Evolutionary conservation across 345 rosid genomes (phyloP), one percentile per base, ranked within the genome.

Genomic region (Dipteronia dyeriana): DNA sequence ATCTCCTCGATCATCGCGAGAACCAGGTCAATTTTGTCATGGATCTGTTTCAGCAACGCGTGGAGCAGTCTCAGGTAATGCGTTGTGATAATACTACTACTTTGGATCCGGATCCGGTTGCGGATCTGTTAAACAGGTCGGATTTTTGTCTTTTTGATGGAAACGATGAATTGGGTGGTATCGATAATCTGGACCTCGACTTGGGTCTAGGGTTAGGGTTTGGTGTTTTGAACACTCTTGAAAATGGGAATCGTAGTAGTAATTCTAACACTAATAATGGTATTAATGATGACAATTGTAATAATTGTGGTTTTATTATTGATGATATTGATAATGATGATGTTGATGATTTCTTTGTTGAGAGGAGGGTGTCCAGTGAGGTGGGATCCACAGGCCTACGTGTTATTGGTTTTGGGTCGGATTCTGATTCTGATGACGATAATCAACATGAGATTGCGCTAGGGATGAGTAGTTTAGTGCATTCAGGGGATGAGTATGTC

Each of bases 1-100:
- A 91, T 82, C 85, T 86, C 19, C 68, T 80, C 64, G 91, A 79
- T 12, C 78, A 76, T 71, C 89, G 91, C 26, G 87, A 85, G 81
- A 91, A 85, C 78, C 95, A 86, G 82, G 91, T 86, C 67, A 81
- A 84, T 77, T 95, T 91, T 84, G 97, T 91, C 70, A 88, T 93
- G 95, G 97, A 95, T 88, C 89, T 95, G 80, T 85, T 95, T 64
- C 97, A 93, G 62, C 92, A 91, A 83, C 97, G 97, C 66, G 95
- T 91, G 68, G 98, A 95, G 84, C 95, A 93, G 74, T 91, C 97
- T 79, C 89, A 86, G 82, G 85, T 86, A 17, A 72, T 80, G 57
- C 79, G 66, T 75, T 78, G 41, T 54, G 64, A 17, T 31, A 45
- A 17, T 31, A 45, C 73, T 51, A 81, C 60, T 81, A 39, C 84